Percentiles rank a stretch among this genome's conserved stretches.
Evolutionary conservation across 805 yeast species (phyloP).

Genomic region (Clavispora asparagi): DNA sequence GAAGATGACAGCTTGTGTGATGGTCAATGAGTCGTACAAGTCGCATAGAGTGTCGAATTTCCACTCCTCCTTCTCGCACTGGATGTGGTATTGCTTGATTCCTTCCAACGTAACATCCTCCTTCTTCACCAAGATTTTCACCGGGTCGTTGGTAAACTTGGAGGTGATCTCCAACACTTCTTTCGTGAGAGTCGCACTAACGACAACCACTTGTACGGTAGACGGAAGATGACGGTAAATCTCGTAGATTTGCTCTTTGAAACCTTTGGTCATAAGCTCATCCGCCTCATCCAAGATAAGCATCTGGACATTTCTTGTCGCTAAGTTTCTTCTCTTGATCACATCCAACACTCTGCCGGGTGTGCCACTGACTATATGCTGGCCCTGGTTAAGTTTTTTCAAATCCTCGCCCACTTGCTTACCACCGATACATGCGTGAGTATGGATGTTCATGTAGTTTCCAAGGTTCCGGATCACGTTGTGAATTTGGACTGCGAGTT

Average conservation of each 20-base stretch:
- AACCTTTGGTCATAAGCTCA: slow-evolving; percentile 87
- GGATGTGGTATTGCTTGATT: slow-evolving; percentile 84
- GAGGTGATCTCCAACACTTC: slow-evolving; percentile 90
- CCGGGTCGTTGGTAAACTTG: slow-evolving; percentile 90
- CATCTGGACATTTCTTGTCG: slow-evolving; percentile 77
- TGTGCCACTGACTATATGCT: slow-evolving; percentile 92
- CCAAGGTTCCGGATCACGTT: slow-evolving; percentile 84
- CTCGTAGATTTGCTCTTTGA: slow-evolving; percentile 92
- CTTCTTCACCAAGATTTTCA: slow-evolving; percentile 87
- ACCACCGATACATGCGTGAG: slow-evolving; percentile 95
- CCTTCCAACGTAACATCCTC: slow-evolving; percentile 94
- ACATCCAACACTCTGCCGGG: slow-evolving; percentile 94
- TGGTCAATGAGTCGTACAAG: slow-evolving; percentile 88
- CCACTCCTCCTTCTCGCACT: slow-evolving; percentile 89
- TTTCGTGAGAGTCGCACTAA: slow-evolving; percentile 89
- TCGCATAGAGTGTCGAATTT: slow-evolving; percentile 94
- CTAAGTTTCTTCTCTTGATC: slow-evolving; percentile 75
- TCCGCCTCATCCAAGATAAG: slow-evolving; percentile 95
- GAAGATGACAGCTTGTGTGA: slow-evolving; percentile 96
- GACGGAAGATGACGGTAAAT: slow-evolving; percentile 81
- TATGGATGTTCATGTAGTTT: slow-evolving; percentile 76
- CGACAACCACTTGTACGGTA: slow-evolving; percentile 85
- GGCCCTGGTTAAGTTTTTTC: slow-evolving; percentile 69
- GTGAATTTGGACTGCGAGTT: slow-evolving; percentile 89
- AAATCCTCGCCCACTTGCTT: slow-evolving; percentile 78